These are phyloP conservation scores for Trichosporon ovoides DNA, from an alignment of 1,284 basidiomycete genomes.

Conservation along the genomic window DNA sequence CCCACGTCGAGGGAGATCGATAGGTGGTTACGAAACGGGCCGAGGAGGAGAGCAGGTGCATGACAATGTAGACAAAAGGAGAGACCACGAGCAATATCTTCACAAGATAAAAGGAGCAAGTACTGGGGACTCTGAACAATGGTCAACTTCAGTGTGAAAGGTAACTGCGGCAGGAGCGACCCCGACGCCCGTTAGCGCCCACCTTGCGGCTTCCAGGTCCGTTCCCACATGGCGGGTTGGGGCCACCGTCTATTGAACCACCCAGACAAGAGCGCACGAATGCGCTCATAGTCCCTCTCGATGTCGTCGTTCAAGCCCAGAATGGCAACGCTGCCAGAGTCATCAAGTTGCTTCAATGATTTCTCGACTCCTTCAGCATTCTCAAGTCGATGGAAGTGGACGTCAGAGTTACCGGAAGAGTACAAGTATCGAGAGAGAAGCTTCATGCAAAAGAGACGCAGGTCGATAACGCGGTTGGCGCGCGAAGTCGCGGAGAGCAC, in stretches of 20 bases:
- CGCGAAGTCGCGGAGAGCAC: conserved; percentile 52
- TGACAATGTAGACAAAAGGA: no score
- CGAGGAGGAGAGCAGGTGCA: no score
- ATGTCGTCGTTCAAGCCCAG: conserved; percentile 47
- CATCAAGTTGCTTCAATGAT: conserved; percentile 32
- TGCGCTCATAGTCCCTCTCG: conserved; percentile 32
- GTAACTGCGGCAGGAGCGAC: no score
- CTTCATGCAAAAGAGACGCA: conserved; percentile 50
- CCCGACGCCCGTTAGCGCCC: no score
- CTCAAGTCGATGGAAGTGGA: conserved; percentile 42
- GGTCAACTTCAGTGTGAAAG: no score
- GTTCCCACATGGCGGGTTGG: conserved; percentile 40
- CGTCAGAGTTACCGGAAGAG: conserved; percentile 30
- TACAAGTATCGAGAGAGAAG: conserved; percentile 53
- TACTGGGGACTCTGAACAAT: no score
- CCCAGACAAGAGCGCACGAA: conserved; percentile 27
- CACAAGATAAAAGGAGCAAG: no score
- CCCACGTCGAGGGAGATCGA: no score
- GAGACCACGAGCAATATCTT: no score
- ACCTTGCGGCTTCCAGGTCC: no score
- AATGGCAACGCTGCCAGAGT: conserved; percentile 28
- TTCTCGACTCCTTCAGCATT: conserved; percentile 25
- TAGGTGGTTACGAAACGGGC: no score
- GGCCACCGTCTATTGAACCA: conserved; percentile 46
- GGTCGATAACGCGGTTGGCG: conserved; percentile 41